Conservation (phyloP, 2,329 filamentous ascomycete genomes). For the Colletotrichum sp. region DNA sequence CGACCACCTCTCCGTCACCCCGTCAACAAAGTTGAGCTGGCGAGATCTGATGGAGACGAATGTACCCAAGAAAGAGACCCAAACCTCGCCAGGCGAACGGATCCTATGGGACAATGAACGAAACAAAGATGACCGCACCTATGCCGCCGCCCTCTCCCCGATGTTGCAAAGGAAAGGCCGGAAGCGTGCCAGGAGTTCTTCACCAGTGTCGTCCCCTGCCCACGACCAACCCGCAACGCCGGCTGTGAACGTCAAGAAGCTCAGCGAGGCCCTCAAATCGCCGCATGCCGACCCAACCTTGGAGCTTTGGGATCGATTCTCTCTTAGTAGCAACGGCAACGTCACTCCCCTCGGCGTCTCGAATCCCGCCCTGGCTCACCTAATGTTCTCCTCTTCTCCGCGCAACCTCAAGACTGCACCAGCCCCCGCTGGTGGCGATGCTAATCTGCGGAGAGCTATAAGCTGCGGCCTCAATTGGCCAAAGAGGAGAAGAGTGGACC, state of each 20-base stretch:
- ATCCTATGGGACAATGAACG: conserved; percentile 65
- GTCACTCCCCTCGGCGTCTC: conserved; percentile 47
- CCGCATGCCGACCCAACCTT: conserved; percentile 75
- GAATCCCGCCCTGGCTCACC: conserved; percentile 65
- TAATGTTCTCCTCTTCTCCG: conserved; percentile 75
- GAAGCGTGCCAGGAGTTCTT: conserved; percentile 78
- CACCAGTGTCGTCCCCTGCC: conserved; percentile 72
- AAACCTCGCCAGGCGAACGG: conserved; percentile 64
- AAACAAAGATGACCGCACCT: conserved; percentile 46
- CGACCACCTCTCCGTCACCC: conserved; percentile 21
- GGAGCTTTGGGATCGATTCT: conserved; percentile 80
- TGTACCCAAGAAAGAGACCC: conserved; percentile 47
- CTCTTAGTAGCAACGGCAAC: conserved; percentile 52
- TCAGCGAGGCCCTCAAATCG: conserved; percentile 66
- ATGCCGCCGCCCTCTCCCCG: conserved; percentile 48
- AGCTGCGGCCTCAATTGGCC: conserved; percentile 76
- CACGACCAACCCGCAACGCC: conserved; percentile 47
- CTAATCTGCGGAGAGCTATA: conserved; percentile 65
- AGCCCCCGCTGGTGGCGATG: conserved; percentile 43
- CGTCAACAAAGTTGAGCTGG: conserved; percentile 49
- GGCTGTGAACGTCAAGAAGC: conserved; percentile 61
- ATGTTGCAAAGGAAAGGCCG: conserved; percentile 56
- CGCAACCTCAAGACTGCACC: conserved; percentile 55
- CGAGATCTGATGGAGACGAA: conserved; percentile 60
- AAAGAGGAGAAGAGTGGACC: conserved; percentile 69